These are phyloP conservation scores for Penicillium nordicum DNA, from an alignment of 2,329 filamentous ascomycete genomes.

Conservation along the genomic window DNA sequence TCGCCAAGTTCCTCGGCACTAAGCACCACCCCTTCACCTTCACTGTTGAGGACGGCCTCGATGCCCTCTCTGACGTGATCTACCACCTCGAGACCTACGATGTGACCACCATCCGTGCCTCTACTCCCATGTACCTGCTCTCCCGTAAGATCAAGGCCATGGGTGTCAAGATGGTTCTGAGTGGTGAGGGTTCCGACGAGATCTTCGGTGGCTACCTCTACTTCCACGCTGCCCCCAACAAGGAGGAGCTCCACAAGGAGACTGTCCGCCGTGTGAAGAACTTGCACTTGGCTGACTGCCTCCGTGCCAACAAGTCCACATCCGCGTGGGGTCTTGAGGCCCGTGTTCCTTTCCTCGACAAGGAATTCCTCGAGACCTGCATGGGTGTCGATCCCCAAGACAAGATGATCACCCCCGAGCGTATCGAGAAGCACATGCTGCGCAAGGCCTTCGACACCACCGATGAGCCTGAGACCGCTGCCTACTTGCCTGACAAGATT, in stretches of 20 bases:
- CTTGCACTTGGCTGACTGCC: slow-evolving; percentile 91
- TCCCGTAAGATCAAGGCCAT: slow-evolving; percentile 99
- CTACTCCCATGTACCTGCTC: slow-evolving; percentile 96
- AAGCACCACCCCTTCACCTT: slow-evolving; percentile 99
- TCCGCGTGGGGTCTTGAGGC: slow-evolving; percentile 97
- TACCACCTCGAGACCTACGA: slow-evolving; percentile 98
- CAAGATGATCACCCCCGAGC: slow-evolving; percentile 89
- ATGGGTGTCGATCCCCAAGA: slow-evolving; percentile 95
- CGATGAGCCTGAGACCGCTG: slow-evolving; percentile 72
- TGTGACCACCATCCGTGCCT: slow-evolving; percentile 96
- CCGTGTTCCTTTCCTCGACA: slow-evolving; percentile 96
- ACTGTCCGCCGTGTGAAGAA: slow-evolving; percentile 93
- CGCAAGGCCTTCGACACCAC: slow-evolving; percentile 95
- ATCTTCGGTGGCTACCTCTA: slow-evolving; percentile 98
- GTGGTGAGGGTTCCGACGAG: slow-evolving; percentile 94
- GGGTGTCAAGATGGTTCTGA: slow-evolving; percentile 99
- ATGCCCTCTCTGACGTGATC: slow-evolving; percentile 95
- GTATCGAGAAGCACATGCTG: slow-evolving; percentile 96
- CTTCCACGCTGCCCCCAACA: slow-evolving; percentile 92
- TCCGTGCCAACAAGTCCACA: slow-evolving; percentile 98
- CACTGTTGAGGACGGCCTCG: slow-evolving; percentile 93
- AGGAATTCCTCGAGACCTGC: slow-evolving; percentile 85
- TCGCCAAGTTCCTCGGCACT: slow-evolving; percentile 93
- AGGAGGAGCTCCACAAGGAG: slow-evolving; percentile 91
- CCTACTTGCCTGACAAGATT: slow-evolving; percentile 94